Percentiles rank a stretch among this genome's conserved stretches.
Conservation (phyloP, 106 monocot species). For the Vanilla planifolia region DNA sequence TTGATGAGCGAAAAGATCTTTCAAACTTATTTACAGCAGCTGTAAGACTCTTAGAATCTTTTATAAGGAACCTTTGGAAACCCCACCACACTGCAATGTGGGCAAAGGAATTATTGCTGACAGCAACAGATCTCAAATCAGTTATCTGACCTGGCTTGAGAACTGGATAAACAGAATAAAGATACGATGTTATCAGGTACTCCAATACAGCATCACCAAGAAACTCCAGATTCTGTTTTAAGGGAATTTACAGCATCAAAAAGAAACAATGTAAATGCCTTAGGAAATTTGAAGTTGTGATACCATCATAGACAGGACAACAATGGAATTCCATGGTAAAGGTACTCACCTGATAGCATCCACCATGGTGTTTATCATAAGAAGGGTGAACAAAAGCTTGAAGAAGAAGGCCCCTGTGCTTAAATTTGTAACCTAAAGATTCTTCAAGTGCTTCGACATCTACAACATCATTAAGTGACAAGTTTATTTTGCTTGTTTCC, state of each 20-base stretch:
- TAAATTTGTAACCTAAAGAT: slow-evolving; percentile 58
- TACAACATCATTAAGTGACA: slow-evolving; percentile 36
- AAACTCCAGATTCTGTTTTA: slow-evolving; percentile 84
- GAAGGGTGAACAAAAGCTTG: slow-evolving; percentile 91
- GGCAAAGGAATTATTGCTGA: slow-evolving; percentile 84
- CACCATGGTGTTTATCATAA: slow-evolving; percentile 72
- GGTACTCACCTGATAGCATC: slow-evolving; percentile 88
- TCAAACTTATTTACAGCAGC: slow-evolving; percentile 66
- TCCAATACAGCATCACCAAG: slow-evolving; percentile 98
- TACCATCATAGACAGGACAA: no score
- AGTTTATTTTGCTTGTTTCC: slow-evolving; percentile 41
- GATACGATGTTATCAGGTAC: slow-evolving; percentile 90
- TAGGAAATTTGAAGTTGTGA: neutral
- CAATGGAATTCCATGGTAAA: neutral
- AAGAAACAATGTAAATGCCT: neutral
- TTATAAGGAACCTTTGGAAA: slow-evolving; percentile 62
- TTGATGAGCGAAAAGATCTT: slow-evolving; percentile 26
- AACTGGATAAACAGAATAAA: slow-evolving; percentile 82
- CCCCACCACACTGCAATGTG: slow-evolving; percentile 37
- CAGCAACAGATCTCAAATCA: slow-evolving; percentile 63
- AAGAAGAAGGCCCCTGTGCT: slow-evolving; percentile 68
- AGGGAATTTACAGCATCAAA: neutral
- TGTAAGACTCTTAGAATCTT: slow-evolving; percentile 49
- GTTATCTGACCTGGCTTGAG: slow-evolving; percentile 92
- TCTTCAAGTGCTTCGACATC: slow-evolving; percentile 58